Base-by-base conservation (phyloP, 2,329 filamentous ascomycete species). In the Fusarium sambucinum region DNA sequence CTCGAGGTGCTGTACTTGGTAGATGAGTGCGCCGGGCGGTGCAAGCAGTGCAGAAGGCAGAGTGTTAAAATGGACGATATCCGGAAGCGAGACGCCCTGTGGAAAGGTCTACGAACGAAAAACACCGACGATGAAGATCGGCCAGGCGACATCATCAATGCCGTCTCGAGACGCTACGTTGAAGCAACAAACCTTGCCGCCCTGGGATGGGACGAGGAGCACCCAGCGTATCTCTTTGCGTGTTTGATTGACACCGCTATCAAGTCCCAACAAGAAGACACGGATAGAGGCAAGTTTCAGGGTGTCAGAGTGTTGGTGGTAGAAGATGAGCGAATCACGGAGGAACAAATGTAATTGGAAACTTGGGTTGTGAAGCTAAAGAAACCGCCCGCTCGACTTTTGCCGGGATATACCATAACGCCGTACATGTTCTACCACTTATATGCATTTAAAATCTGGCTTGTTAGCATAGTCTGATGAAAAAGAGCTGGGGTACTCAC, bases 401-500 rank as follows among this genome's bases (percentile, higher is more conserved):
- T 75, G 73, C 73, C 73, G 69, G 73, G 71, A 74, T 74, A 74
- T 72, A 75, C 71, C 71, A 63, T 69, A 75, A 75, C 73, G 73
- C 73, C 73, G 61, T 74, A 70, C 73, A 74, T 74, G 62, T 54
- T 74, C 66, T 74, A 59, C 69, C 66, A 62, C 70, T 58, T 48
- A 59, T 59, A 63, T 65, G 63, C 59, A 63, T 63, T 78, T 72
- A 80, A 74, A 80, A 80, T 71, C 79, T 80, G 58, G 7, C 12
- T 6, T 25, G 56, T 75, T 72, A 74, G 72, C 21, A 35, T 42
- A 19, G 44, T 27, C 35, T 37, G 11, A 3, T n/a, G 19, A 29
- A 16, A n/a, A 14, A 13, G 13, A 21, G 27, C 27, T 16, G 7
- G n/a, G 10, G 21, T 5, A 47, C 81, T 73, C 71, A 96, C 90